Percentiles rank a stretch among this genome's conserved stretches.
Evolutionary conservation across 495 filamentous ascomycete species (phyloP).

Genomic region (Penicillium paxilli): DNA sequence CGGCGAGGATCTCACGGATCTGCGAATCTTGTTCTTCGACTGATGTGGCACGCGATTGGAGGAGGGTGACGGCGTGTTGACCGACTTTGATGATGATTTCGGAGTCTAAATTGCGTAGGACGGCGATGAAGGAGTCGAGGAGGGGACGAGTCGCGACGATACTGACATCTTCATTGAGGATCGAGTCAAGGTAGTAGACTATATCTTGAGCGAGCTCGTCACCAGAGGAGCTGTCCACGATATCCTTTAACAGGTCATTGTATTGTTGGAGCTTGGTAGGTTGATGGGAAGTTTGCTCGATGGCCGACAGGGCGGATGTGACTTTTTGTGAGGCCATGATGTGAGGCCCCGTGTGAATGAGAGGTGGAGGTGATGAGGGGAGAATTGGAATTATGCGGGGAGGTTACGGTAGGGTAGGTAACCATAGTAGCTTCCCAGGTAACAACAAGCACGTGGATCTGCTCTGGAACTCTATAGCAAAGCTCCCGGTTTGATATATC

Average conservation of each 20-base stretch:
- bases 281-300: conserved; percentile 53
- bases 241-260: conserved; percentile 63
- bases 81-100: conserved; percentile 70
- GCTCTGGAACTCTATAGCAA: too few relatives aligned
- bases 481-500: too few relatives aligned
- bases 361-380: not conserved
- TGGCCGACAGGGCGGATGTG: conserved; percentile 51
- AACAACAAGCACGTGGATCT: too few relatives aligned
- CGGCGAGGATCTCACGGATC: conserved; percentile 78
- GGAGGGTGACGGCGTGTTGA: conserved; percentile 61
- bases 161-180: conserved; percentile 68
- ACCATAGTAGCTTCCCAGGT: not conserved
- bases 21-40: conserved; percentile 82
- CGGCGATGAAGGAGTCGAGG: conserved; percentile 63
- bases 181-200: conserved; percentile 63
- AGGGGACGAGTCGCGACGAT: conserved; percentile 74
- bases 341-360: too few relatives aligned
- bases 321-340: conserved; percentile 64
- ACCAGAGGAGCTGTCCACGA: conserved; percentile 57
- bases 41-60: conserved; percentile 66
- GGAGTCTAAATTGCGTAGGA: conserved; percentile 55
- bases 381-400: not conserved
- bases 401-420: not conserved
- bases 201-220: conserved; percentile 63
- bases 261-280: conserved; percentile 61